Base-by-base conservation (phyloP, 208 protist genomes). In the Trypanosoma boissoni region DNA sequence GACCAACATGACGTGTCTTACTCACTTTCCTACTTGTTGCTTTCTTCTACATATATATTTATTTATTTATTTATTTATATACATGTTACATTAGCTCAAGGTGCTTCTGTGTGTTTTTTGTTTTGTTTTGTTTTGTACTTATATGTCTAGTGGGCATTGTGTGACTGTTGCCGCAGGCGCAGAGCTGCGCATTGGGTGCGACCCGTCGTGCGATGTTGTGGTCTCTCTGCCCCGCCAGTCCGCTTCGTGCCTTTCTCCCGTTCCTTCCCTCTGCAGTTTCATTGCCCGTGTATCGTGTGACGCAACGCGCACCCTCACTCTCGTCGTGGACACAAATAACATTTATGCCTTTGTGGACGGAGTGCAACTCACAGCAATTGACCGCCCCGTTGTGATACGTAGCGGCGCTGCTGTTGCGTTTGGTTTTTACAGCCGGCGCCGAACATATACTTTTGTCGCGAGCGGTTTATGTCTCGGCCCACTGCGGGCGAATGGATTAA, bases 361-460 rank as follows among this genome's bases (percentile, higher is more conserved):
- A 4, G n/a, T 68, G 37, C 53, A 29, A 24, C 20, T 68, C 1
- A 28, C 27, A 45, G 8, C 45, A 23, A 29, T 7, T 20, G 1
- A 24, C 7, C 14, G 20, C 9, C 45, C 34, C 18, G 23, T 60
- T 18, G 27, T 29, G 23, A 3, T 68, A 26, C 18, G 3, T 3
- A 28, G 34, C 2, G 63, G 48, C n/a, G 5, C 14, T 29, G 24
- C 26, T 14, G 26, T 68, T 26, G 60, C 63, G 26, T 68, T 68
- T 29, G 24, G 31, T 28, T 23, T 39, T 26, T 37, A 1, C 4
- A 9, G 21, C 36, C 0, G 16, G 23, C 3, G n/a, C 3, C 28
- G 36, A 23, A 60, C 54, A 2, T 68, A 51, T 57, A 29, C 41
- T 43, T 68, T 68, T 27, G 49, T 68, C 28, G 39, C 54, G 46